These are phyloP conservation scores for Fusarium cicatricum DNA, from an alignment of 2,329 filamentous ascomycete genomes.

Conservation along the genomic window DNA sequence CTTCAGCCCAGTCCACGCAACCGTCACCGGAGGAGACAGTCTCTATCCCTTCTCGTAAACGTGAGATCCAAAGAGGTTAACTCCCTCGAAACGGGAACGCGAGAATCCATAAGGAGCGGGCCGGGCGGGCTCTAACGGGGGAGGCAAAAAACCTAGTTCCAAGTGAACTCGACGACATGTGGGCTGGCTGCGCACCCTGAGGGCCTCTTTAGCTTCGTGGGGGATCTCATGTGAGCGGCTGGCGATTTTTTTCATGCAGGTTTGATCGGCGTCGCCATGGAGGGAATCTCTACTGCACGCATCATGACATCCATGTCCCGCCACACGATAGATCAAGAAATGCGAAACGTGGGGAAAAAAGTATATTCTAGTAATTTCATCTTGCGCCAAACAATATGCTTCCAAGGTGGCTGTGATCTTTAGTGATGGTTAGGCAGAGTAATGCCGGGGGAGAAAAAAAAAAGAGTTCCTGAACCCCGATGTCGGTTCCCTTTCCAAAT, in stretches of 20 bases:
- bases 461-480: neutral
- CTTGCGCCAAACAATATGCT: neutral
- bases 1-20: neutral
- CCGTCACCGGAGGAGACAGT: too few species aligned
- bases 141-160: neutral
- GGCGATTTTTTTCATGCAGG: constrained; percentile 4
- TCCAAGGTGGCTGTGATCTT: constrained; percentile 8
- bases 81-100: neutral
- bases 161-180: neutral
- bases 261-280: neutral
- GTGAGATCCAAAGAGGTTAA: neutral
- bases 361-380: neutral
- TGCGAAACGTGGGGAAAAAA: neutral
- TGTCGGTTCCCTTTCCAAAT: neutral
- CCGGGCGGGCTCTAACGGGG: neutral
- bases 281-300: neutral
- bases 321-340: neutral
- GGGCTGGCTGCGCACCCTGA: neutral
- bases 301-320: neutral
- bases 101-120: neutral
- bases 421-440: constrained; percentile 1
- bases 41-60: too few species aligned
- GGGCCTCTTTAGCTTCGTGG: neutral
- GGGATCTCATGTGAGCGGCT: constrained; percentile 1
- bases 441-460: too few species aligned